These are phyloP conservation scores for Fraxinus platypoda DNA, from an alignment of 305 asterid genomes.

Conservation along the genomic window DNA sequence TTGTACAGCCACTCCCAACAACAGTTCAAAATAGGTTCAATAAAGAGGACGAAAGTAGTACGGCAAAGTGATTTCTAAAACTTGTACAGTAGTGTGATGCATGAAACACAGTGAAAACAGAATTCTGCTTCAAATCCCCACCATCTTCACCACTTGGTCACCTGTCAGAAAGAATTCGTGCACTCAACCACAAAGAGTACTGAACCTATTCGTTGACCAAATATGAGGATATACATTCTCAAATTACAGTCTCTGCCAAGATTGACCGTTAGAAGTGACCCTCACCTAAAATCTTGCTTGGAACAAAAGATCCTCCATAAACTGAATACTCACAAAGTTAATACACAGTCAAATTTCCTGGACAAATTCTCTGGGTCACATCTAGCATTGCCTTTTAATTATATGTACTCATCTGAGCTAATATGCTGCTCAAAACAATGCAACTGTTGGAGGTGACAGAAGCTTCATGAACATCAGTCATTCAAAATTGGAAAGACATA, in stretches of 20 bases:
- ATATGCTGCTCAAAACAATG: slow-evolving; percentile 4
- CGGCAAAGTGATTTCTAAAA: slow-evolving; percentile 2
- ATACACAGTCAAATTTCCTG: background rate
- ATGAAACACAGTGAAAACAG: slow-evolving; percentile 4
- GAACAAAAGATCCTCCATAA: slow-evolving; percentile 14
- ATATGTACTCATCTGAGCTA: slow-evolving; percentile 4
- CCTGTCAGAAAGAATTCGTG: slow-evolving; percentile 15
- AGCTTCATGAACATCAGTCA: background rate
- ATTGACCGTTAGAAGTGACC: slow-evolving; percentile 14
- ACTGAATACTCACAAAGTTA: slow-evolving; percentile 5
- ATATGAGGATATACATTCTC: slow-evolving; percentile 6
- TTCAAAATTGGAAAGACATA: background rate
- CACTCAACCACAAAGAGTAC: slow-evolving; percentile 12
- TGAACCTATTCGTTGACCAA: slow-evolving; percentile 11
- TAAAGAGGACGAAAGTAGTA: background rate
- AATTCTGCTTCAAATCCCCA: background rate
- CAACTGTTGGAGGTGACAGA: slow-evolving; percentile 10
- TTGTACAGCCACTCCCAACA: background rate
- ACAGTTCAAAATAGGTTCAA: background rate
- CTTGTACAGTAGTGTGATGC: slow-evolving; percentile 10
- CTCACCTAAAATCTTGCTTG: slow-evolving; percentile 5
- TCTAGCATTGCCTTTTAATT: slow-evolving; percentile 13
- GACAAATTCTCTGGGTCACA: slow-evolving; percentile 2
- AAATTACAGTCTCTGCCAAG: slow-evolving; percentile 16
- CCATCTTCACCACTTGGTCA: slow-evolving; percentile 15